Evolutionary conservation across 2,329 filamentous ascomycete species (phyloP), one percentile per base, ranked within the genome.

Genomic region (Talaromyces albobiverticillius): DNA sequence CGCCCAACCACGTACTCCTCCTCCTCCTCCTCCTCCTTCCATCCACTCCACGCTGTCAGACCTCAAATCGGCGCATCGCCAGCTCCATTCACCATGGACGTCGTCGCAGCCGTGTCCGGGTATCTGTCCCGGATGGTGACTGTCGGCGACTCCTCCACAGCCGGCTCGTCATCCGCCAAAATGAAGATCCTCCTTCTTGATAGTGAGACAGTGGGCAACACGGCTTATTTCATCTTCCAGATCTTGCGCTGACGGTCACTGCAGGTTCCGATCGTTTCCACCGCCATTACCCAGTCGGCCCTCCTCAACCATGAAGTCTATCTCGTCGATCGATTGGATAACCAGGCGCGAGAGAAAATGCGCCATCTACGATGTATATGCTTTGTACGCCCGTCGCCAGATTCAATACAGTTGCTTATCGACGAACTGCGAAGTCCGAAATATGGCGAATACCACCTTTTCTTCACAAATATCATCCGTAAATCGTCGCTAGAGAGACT

Each of bases 151-250:
- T 80, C 67, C 78, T 68, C 73, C 67, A 79, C 84, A 47, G 75
- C 80, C 41, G 82, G 83, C 55, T 65, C 69, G 57, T 81, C 84
- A 42, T 80, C 86, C 48, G 86, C 89, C 20, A 97, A 96, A 79
- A 99, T 99, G 94, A 99, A 99, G 84, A 94, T 97, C 57, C 78
- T 99, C 54, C 79, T 99, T 59, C 79, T 99, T 63, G 94, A 99
- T 73, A 87, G 84, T 74, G 94, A 97, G 74, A 99, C 94, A 61
- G 85, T 86, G 77, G 71, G 82, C 78, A 70, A 75, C 73, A 76
- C 65, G 64, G 67, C 58, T 53, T 54, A 36, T 53, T 40, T 40
- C 31, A 47, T 29, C 45, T 51, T 52, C 14, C 47, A 34, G 51
- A 42, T 43, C 22, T 60, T 50, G 54, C n/a, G 57, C 67, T 71